Conservation (phyloP, 805 yeast genomes). For the Dipodascus geniculatus region DNA sequence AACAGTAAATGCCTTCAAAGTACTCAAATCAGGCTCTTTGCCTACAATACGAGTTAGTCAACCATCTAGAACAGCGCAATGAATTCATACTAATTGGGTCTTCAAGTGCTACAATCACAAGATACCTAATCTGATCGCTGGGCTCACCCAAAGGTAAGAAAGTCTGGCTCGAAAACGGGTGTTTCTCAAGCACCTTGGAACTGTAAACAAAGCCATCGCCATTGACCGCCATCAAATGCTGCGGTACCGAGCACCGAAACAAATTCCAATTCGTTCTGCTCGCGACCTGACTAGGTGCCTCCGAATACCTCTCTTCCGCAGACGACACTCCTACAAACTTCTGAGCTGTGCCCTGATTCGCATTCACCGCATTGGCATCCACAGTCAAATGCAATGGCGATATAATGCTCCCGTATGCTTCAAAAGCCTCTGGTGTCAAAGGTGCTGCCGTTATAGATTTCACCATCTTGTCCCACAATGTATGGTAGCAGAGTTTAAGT, state of each 20-base stretch:
- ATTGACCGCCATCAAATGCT: constrained; percentile 34
- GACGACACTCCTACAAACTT: constrained; percentile 68
- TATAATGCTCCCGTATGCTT: constrained; percentile 61
- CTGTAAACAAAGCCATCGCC: constrained; percentile 25
- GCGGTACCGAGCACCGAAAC: constrained; percentile 70
- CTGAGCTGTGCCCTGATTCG: constrained; percentile 90
- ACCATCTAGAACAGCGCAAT: constrained; percentile 22
- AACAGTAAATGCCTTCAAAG: constrained; percentile 58
- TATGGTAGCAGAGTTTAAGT: too few species aligned
- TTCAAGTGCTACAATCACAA: constrained; percentile 69
- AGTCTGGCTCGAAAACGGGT: constrained; percentile 80
- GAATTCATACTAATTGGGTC: constrained; percentile 24
- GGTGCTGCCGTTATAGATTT: constrained; percentile 37
- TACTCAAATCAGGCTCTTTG: constrained; percentile 48
- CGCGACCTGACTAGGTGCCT: constrained; percentile 35
- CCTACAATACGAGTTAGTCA: constrained; percentile 7
- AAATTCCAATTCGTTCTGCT: constrained; percentile 69
- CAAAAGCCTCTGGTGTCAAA: constrained; percentile 55
- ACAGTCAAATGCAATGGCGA: constrained; percentile 65
- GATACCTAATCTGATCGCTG: constrained; percentile 38
- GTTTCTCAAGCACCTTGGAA: constrained; percentile 73
- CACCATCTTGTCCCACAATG: background rate
- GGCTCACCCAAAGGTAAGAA: constrained; percentile 79
- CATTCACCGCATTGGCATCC: constrained; percentile 36
- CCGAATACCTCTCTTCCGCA: constrained; percentile 38